Evolutionary conservation across 345 rosid genomes (phyloP).

Genomic region (Salix koriyanagi): DNA sequence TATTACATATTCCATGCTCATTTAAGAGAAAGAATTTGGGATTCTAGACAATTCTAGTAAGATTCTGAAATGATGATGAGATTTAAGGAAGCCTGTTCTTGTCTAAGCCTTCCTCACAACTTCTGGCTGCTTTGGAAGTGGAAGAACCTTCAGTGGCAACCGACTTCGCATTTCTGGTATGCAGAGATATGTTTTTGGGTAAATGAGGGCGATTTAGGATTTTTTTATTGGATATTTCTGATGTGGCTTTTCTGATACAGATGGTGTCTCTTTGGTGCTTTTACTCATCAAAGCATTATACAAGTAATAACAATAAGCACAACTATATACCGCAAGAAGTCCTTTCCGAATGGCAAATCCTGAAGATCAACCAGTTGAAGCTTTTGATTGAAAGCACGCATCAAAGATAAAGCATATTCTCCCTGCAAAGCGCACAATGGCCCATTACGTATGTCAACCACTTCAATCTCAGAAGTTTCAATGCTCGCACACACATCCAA

Average conservation of each 20-base stretch:
- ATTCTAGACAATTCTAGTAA: background rate
- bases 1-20: background rate
- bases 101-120: background rate
- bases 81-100: background rate
- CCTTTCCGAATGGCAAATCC: constrained; percentile 54
- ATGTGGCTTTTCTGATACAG: background rate
- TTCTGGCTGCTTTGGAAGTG: background rate
- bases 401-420: constrained; percentile 55
- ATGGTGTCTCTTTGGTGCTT: background rate
- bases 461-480: constrained; percentile 61
- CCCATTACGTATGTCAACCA: constrained; percentile 53
- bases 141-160: background rate
- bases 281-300: background rate
- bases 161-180: background rate
- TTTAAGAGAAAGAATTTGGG: background rate
- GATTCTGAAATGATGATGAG: background rate
- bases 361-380: constrained; percentile 61
- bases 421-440: constrained; percentile 52
- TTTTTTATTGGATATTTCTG: background rate
- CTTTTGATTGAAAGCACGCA: constrained; percentile 50
- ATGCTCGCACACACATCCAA: constrained; percentile 56
- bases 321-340: constrained; percentile 55
- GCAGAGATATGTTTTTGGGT: background rate
- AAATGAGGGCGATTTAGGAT: background rate
- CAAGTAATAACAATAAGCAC: constrained; percentile 10